Evolutionary conservation across 139 green algal genomes (phyloP), one percentile per base, ranked within the genome.

Genomic region (Nannochloris sp.): DNA sequence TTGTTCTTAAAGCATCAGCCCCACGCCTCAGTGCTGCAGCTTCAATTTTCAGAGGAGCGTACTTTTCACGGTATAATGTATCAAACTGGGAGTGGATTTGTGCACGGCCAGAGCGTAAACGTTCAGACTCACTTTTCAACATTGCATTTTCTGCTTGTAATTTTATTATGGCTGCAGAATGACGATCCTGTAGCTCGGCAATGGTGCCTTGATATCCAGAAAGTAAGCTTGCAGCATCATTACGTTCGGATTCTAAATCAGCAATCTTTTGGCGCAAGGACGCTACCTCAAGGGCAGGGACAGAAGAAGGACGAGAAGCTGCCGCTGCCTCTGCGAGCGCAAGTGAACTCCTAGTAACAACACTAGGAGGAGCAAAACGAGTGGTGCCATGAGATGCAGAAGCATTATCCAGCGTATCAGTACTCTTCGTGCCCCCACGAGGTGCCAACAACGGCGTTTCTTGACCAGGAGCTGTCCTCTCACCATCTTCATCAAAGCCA

Each of bases 1-100:
- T 15, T 15, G 54, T 15, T 9, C 54, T 25, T 13, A 62, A 9
- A 15, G 14, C n/a, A 7, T 47, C 7, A 10, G 30, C 54, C 12
- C 27, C 23, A 13, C 34, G 14, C 7, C 61, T n/a, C 15, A 61
- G 39, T 0, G 42, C 37, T 15, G 34, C 24, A 30, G 61, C 37
- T 34, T 70, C 46, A n/a, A 23, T 33, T 24, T 76, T 76, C 29
- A 76, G 39, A 3, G 70, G 70, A 36, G 54, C 19, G n/a, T 76
- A 76, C 51, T 76, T 76, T 23, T 65, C 53, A 34, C 42, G 44
- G 51, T 72, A 76, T n/a, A 76, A 58, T 10, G 9, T 42, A 14
- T 42, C 27, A 53, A 76, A 76, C 32, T 76, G 70, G 0, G 19
- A 19, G 8, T 70, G 57, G 0, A 61, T 39, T 2, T 54, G n/a